phyloP scores from a whole-genome alignment of 2,329 filamentous ascomycete genomes.

The Colletotrichum sp. region DNA sequence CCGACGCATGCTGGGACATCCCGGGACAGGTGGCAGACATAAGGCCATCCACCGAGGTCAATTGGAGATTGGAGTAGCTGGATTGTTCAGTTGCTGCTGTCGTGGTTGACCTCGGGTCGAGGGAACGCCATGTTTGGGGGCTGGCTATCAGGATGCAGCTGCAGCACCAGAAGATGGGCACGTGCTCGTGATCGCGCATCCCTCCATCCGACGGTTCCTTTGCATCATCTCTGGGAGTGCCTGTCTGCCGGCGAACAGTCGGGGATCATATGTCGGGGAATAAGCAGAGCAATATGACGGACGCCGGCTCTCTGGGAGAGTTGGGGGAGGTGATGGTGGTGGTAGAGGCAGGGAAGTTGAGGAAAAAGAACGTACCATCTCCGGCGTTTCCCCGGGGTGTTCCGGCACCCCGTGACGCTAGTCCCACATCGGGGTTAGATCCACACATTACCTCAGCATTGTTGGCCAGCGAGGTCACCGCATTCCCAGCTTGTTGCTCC shows the following conservation, averaged over 20 bases:
- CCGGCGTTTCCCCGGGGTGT: conserved; percentile 17
- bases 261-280: not conserved
- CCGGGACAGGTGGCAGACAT: not conserved
- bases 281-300: not conserved
- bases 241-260: not conserved
- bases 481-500: not conserved
- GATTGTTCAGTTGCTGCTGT: not conserved
- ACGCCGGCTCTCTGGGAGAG: not conserved
- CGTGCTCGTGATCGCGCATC: not conserved
- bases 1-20: not conserved
- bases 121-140: not conserved
- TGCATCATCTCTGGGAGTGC: not conserved
- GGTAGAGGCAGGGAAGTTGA: not conserved
- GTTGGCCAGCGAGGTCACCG: conserved; percentile 9
- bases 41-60: not conserved
- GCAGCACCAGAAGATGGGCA: not conserved
- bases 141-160: not conserved
- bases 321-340: not conserved
- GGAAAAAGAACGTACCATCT: conserved; percentile 5
- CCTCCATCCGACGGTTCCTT: not conserved
- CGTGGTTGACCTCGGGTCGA: not conserved
- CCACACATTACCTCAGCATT: not conserved
- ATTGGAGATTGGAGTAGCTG: not conserved
- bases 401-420: conserved; percentile 9
- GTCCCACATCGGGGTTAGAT: not conserved